Conservation (phyloP, 306 rosid genomes). For the Amphicarpaea edgeworthii region DNA sequence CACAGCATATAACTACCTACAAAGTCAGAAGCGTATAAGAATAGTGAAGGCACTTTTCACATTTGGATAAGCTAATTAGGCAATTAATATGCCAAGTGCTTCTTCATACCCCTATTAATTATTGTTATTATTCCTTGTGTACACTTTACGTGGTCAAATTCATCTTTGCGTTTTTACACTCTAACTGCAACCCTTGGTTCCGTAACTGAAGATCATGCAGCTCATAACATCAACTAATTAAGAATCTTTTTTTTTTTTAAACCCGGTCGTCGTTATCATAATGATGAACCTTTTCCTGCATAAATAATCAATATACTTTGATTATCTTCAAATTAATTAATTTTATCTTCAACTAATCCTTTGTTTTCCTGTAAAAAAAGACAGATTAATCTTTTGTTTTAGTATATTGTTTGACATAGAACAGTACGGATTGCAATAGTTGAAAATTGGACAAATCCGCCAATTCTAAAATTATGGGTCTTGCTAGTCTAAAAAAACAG, state of each 20-base stretch:
- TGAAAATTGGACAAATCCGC: too few species aligned
- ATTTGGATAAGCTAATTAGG: neutral
- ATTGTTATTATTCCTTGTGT: neutral
- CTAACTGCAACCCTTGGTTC: conserved; percentile 18
- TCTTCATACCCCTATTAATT: neutral
- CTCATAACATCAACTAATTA: conserved; percentile 2
- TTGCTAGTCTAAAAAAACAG: too few species aligned
- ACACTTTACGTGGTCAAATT: conserved; percentile 23
- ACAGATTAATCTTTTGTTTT: too few species aligned
- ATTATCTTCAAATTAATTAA: neutral
- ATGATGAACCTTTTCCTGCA: neutral
- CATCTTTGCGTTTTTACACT: conserved; percentile 29
- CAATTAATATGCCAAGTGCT: neutral
- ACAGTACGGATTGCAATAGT: neutral
- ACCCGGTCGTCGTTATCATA: neutral
- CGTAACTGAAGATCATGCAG: neutral
- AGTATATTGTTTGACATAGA: neutral
- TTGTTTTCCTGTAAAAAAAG: too few species aligned
- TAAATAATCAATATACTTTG: neutral
- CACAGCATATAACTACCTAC: conserved; percentile 5
- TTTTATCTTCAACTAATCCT: conserved; percentile 2
- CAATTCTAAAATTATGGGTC: too few species aligned
- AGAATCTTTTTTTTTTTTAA: neutral
- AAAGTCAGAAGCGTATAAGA: conserved; percentile 9
- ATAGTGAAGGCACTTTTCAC: neutral